These are phyloP conservation scores for Alternaria postmessia DNA, from an alignment of 2,329 filamentous ascomycete genomes.

Conservation along the genomic window DNA sequence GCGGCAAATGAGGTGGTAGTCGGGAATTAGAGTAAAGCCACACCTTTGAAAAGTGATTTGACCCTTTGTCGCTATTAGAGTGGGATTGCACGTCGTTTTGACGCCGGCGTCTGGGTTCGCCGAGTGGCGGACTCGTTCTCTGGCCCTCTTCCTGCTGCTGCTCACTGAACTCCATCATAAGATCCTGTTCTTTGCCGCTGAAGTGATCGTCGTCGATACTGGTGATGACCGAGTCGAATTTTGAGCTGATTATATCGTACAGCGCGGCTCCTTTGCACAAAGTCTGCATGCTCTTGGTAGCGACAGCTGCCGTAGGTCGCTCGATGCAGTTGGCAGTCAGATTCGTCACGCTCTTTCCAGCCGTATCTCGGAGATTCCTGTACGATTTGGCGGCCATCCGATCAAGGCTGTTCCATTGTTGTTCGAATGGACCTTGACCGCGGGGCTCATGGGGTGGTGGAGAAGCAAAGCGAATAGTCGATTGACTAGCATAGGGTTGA, in stretches of 20 bases:
- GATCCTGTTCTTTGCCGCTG: constrained; percentile 61
- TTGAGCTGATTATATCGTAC: constrained; percentile 67
- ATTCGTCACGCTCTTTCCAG: constrained; percentile 36
- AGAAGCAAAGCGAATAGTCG: constrained; percentile 31
- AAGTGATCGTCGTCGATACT: constrained; percentile 72
- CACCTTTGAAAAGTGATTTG: constrained; percentile 72
- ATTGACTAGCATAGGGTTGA: constrained; percentile 30
- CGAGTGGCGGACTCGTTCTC: constrained; percentile 26
- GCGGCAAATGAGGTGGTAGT: constrained; percentile 71
- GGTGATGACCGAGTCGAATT: constrained; percentile 74
- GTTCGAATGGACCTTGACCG: constrained; percentile 33
- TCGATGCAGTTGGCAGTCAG: constrained; percentile 42
- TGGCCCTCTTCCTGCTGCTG: constrained; percentile 23
- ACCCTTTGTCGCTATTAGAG: constrained; percentile 30
- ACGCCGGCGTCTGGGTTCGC: constrained; percentile 19
- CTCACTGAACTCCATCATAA: constrained; percentile 47
- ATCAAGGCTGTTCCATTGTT: constrained; percentile 42
- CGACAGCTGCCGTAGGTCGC: constrained; percentile 37
- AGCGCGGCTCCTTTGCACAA: constrained; percentile 55
- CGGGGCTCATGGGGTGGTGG: constrained; percentile 26
- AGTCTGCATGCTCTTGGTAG: constrained; percentile 47
- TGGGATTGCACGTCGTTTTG: constrained; percentile 26
- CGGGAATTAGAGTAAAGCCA: constrained; percentile 81
- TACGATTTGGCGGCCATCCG: constrained; percentile 42
- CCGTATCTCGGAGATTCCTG: constrained; percentile 37